Percentiles rank a stretch among this genome's conserved stretches.
Evolutionary conservation across 768 basidiomycete genomes (phyloP).

Genomic region (Psilocybe cyanescens): DNA sequence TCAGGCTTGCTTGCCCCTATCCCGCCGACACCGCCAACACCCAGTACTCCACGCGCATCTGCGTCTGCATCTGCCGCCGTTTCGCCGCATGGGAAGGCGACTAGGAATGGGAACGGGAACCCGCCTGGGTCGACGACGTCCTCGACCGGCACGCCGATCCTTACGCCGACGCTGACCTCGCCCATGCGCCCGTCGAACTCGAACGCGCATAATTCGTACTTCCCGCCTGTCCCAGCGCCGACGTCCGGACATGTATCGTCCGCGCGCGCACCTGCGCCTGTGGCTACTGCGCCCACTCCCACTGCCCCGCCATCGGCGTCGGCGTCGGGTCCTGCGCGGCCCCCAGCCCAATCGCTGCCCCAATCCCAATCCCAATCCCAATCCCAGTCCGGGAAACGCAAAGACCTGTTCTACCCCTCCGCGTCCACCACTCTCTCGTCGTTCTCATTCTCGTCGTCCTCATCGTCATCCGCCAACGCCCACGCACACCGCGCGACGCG

Average conservation of each 20-base stretch:
- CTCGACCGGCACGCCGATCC: neutral
- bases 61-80: conserved; percentile 6
- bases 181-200: neutral
- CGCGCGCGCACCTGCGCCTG: neutral
- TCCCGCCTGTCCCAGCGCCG: neutral
- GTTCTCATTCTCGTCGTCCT: conserved; percentile 6
- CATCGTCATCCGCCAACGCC: neutral
- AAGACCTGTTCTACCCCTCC: conserved; percentile 66
- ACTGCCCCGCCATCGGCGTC: conserved; percentile 7
- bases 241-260: no score
- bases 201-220: neutral
- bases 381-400: conserved; percentile 7
- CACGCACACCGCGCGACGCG: neutral
- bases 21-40: conserved; percentile 20
- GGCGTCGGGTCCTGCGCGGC: conserved; percentile 10
- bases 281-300: neutral
- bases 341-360: neutral
- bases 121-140: neutral
- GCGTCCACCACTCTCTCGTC: conserved; percentile 37
- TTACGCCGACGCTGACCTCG: neutral
- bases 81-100: conserved; percentile 8
- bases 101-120: neutral
- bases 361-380: no score
- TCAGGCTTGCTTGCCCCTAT: conserved; percentile 22
- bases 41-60: conserved; percentile 5